Conservation (phyloP, 768 basidiomycete species). For the Boletus tomentosulus region DNA sequence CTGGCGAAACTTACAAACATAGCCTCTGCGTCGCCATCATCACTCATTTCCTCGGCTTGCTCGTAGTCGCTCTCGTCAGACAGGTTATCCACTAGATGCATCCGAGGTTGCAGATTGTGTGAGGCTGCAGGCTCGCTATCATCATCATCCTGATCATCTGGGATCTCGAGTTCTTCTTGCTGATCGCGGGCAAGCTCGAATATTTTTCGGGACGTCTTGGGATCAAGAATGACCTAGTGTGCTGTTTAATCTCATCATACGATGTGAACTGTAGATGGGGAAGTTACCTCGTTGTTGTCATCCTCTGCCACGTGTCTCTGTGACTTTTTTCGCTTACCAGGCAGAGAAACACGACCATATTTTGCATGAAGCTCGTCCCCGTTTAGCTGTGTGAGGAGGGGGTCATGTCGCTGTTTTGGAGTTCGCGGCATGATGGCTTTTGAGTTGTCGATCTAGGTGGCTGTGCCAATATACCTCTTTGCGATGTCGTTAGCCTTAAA, state of each 20-base stretch:
- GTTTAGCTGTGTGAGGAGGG: slow-evolving; percentile 78
- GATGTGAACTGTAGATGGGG: slow-evolving; percentile 7
- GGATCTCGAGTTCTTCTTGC: slow-evolving; percentile 79
- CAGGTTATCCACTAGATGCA: slow-evolving; percentile 40
- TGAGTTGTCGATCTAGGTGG: neutral
- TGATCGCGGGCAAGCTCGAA: slow-evolving; percentile 91
- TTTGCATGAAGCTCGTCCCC: slow-evolving; percentile 74
- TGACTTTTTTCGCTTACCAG: slow-evolving; percentile 69
- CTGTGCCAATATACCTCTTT: neutral
- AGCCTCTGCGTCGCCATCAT: slow-evolving; percentile 47
- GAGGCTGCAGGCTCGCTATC: slow-evolving; percentile 29
- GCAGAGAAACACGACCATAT: slow-evolving; percentile 74
- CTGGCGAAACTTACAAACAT: slow-evolving; percentile 47
- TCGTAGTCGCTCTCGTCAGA: slow-evolving; percentile 56
- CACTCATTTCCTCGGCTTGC: slow-evolving; percentile 12
- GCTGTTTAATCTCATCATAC: slow-evolving; percentile 1
- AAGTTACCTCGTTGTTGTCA: slow-evolving; percentile 56
- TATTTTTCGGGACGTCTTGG: slow-evolving; percentile 80
- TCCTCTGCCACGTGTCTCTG: slow-evolving; percentile 42
- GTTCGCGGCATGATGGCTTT: slow-evolving; percentile 56
- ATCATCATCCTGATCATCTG: slow-evolving; percentile 51
- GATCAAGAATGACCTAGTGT: slow-evolving; percentile 63
- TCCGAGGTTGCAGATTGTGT: slow-evolving; percentile 22
- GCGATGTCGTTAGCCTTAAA: neutral
- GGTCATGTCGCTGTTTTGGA: slow-evolving; percentile 74